These are phyloP conservation scores for Medicago lupulina DNA, from an alignment of 306 rosid species.

Conservation along the genomic window DNA sequence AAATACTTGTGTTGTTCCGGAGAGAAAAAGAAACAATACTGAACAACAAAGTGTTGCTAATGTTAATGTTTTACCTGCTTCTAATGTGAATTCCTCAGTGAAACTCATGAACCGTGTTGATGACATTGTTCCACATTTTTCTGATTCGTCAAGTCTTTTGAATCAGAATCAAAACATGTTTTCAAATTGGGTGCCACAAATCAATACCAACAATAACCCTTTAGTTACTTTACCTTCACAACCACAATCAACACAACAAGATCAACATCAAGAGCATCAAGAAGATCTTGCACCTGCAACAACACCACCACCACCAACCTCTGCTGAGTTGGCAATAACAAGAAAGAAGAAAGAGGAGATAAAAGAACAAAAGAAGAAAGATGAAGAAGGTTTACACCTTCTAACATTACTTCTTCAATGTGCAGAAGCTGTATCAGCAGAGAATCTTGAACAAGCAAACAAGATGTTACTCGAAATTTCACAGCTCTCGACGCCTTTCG, in stretches of 20 bases:
- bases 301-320: not conserved
- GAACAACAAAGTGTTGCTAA: conserved; percentile 1
- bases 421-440: conserved; percentile 93
- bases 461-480: conserved; percentile 83
- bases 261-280: conserved; percentile 28
- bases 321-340: conserved; percentile 40
- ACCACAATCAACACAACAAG: conserved; percentile 8
- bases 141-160: conserved; percentile 38
- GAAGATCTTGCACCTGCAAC: conserved; percentile 40
- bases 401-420: conserved; percentile 88
- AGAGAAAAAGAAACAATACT: not conserved
- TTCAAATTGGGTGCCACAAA: conserved; percentile 59
- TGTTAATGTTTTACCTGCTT: not conserved
- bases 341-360: conserved; percentile 79
- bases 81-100: not conserved
- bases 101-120: conserved; percentile 26
- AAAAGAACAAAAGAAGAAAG: conserved; percentile 77
- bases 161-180: conserved; percentile 53
- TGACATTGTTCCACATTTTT: conserved; percentile 39
- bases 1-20: not conserved
- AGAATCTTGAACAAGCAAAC: conserved; percentile 83
- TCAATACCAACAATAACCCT: conserved; percentile 27
- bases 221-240: conserved; percentile 44
- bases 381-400: conserved; percentile 89
- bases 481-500: conserved; percentile 85